A percentile compares a stretch with the other conserved stretches of the same genome.
Evolutionary conservation across 2,329 filamentous ascomycete species (phyloP).

Genomic region (Alternaria brassicae): DNA sequence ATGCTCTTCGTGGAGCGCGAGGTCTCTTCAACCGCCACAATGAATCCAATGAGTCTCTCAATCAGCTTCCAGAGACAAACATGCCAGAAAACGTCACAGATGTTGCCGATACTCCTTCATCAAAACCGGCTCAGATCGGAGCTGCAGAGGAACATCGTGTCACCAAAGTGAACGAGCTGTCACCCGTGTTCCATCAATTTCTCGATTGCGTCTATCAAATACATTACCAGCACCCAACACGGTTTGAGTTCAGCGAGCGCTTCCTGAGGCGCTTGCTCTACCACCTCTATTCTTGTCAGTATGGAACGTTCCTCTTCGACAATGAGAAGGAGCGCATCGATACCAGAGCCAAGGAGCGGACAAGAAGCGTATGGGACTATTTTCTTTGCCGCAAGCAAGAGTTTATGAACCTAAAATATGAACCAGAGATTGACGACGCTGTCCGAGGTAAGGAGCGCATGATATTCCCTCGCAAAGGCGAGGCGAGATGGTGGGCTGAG

Average conservation of each 20-base stretch:
- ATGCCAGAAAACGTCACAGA: conserved; percentile 61
- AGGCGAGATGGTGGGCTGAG: conserved; percentile 94
- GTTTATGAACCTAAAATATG: conserved; percentile 83
- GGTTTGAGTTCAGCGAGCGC: conserved; percentile 96
- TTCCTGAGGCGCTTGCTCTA: conserved; percentile 90
- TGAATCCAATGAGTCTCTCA: conserved; percentile 67
- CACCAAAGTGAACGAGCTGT: conserved; percentile 87
- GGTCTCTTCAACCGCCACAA: conserved; percentile 88
- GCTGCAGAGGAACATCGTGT: conserved; percentile 66
- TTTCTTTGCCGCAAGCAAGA: conserved; percentile 82
- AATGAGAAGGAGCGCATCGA: conserved; percentile 87
- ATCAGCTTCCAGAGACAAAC: conserved; percentile 59
- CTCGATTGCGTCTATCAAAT: conserved; percentile 93
- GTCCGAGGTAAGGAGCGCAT: conserved; percentile 81
- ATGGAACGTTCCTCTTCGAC: conserved; percentile 95
- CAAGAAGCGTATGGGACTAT: conserved; percentile 93
- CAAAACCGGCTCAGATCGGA: conserved; percentile 46
- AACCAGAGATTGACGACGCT: conserved; percentile 76
- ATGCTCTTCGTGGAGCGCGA: conserved; percentile 81
- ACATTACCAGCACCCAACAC: conserved; percentile 80
- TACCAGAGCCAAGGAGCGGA: conserved; percentile 71
- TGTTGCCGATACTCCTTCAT: conserved; percentile 49
- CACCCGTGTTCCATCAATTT: conserved; percentile 97
- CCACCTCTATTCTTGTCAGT: conserved; percentile 94
- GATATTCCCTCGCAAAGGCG: conserved; percentile 76